Percentiles rank a stretch among this genome's conserved stretches.
phyloP scores from a whole-genome alignment of 2,329 filamentous ascomycete species.

The Laburnicola sp. region DNA sequence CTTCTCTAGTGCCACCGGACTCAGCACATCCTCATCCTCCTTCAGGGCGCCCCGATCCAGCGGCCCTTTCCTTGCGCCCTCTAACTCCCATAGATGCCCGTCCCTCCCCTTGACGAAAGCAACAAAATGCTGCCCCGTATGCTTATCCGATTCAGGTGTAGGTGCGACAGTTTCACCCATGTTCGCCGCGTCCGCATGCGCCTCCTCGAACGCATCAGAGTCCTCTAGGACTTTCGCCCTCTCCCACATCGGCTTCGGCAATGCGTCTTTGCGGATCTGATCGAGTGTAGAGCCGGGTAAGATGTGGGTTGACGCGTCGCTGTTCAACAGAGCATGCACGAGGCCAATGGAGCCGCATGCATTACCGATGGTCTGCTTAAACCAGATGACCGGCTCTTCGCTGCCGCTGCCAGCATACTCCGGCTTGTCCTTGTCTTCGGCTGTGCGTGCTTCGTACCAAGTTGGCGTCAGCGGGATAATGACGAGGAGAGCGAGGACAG shows the following conservation, averaged over 20 bases:
- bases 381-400: conserved; percentile 60
- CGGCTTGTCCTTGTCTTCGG: conserved; percentile 46
- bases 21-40: conserved; percentile 51
- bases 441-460: conserved; percentile 46
- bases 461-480: conserved; percentile 52
- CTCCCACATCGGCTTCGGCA: conserved; percentile 49
- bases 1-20: conserved; percentile 46
- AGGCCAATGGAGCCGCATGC: conserved; percentile 63
- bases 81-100: conserved; percentile 53
- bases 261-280: conserved; percentile 49
- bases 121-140: conserved; percentile 50
- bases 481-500: conserved; percentile 58
- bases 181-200: conserved; percentile 48
- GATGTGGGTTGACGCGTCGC: conserved; percentile 50
- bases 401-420: conserved; percentile 53
- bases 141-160: conserved; percentile 30
- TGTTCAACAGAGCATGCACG: conserved; percentile 59
- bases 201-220: conserved; percentile 48
- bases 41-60: conserved; percentile 48
- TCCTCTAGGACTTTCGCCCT: conserved; percentile 59
- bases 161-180: conserved; percentile 48
- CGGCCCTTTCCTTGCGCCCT: conserved; percentile 50
- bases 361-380: conserved; percentile 61
- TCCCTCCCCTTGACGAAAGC: conserved; percentile 52
- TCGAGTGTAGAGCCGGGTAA: conserved; percentile 49